Conservation (phyloP, 441 rosid genomes). For the Lepidium campestre region DNA sequence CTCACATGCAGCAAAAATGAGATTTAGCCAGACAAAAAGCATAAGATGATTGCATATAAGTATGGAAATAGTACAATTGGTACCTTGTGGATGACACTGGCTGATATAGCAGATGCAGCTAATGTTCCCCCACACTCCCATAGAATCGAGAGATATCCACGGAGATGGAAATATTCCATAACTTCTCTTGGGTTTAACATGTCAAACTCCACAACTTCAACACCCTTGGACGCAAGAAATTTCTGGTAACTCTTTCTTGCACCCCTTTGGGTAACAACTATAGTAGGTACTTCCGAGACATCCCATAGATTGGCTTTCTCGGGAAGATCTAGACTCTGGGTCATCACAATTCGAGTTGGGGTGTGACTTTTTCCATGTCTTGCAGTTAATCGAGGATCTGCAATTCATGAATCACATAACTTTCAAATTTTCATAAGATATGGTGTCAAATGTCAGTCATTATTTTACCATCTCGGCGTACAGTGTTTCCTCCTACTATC, state of each 20-base stretch:
- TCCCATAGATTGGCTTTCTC: constrained; percentile 91
- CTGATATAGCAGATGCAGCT: constrained; percentile 84
- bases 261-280: constrained; percentile 86
- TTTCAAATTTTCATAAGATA: not conserved
- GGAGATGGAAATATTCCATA: constrained; percentile 87
- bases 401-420: not conserved
- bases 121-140: constrained; percentile 98
- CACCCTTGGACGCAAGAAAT: constrained; percentile 74
- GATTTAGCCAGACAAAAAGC: not conserved
- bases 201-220: constrained; percentile 93
- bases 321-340: constrained; percentile 83
- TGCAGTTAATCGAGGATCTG: constrained; percentile 83
- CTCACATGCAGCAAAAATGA: not conserved
- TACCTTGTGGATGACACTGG: constrained; percentile 88
- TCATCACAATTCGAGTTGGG: constrained; percentile 75
- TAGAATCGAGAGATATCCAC: constrained; percentile 80
- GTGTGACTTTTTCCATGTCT: constrained; percentile 84
- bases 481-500: constrained; percentile 88
- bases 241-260: constrained; percentile 84
- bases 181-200: constrained; percentile 85
- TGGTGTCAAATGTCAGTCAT: not conserved
- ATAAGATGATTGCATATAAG: not conserved
- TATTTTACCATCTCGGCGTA: constrained; percentile 71
- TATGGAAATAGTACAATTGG: not conserved
- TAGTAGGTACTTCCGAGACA: constrained; percentile 66